Conservation (phyloP, 1,284 basidiomycete species). For the Rhizoctonia solani region DNA sequence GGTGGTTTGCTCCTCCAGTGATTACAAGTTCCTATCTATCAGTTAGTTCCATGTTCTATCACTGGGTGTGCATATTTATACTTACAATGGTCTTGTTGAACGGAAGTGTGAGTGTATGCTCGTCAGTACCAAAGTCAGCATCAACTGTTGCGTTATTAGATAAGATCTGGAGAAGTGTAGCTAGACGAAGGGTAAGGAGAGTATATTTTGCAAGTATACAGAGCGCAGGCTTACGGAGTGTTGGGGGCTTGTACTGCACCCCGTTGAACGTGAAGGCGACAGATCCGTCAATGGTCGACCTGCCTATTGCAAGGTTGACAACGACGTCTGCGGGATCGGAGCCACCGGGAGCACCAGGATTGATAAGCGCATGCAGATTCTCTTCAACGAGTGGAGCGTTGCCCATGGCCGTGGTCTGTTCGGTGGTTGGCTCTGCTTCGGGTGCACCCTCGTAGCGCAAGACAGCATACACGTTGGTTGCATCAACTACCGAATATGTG, state of each 20-base stretch:
- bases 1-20: constrained; percentile 19
- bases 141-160: constrained; percentile 20
- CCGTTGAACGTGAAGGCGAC: constrained; percentile 16
- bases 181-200: too few species aligned
- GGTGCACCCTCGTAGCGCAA: constrained; percentile 10
- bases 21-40: neutral
- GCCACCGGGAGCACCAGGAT: constrained; percentile 18
- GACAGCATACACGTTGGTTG: constrained; percentile 13
- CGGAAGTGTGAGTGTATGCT: constrained; percentile 5
- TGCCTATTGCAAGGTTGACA: constrained; percentile 10
- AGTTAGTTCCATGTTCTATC: neutral
- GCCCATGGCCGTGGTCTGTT: constrained; percentile 15
- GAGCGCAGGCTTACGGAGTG: too few species aligned
- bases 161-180: constrained; percentile 18
- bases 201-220: too few species aligned
- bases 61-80: neutral
- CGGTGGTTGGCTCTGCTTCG: constrained; percentile 17
- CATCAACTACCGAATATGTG: constrained; percentile 3
- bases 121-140: neutral
- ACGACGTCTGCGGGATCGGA: constrained; percentile 13
- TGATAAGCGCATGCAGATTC: constrained; percentile 18
- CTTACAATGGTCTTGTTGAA: constrained; percentile 24
- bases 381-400: constrained; percentile 3
- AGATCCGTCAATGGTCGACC: neutral
- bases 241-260: constrained; percentile 11